Evolutionary conservation across 495 filamentous ascomycete species (phyloP), one percentile per base, ranked within the genome.

Genomic region (Penicillium bialowiezense): DNA sequence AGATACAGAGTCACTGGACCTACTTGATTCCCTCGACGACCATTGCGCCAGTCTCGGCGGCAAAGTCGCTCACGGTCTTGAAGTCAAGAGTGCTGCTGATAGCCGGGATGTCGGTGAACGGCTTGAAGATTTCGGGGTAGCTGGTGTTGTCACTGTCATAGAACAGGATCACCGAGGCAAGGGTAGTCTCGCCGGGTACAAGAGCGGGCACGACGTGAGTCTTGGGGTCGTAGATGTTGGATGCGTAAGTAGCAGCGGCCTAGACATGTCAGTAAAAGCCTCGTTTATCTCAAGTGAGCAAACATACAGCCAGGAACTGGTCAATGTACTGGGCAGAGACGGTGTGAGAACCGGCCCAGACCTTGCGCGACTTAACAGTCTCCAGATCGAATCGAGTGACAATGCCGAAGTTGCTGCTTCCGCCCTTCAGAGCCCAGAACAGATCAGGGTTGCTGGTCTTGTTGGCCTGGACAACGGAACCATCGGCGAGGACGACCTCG

Each of bases 401-500:
- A 7, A 82, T 58, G 10, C 79, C 80, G 40, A 81, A 79, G 64
- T 78, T 81, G 62, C 67, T 75, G 44, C 64, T 67, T 7, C 79
- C 80, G 10, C 78, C 79, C 52, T 74, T 71, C 41, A 84, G 67
- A 17, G 81, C 80, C 68, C 73, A 84, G 65, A 80, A 85, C 4
- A 88, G 74, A 61, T 86, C 82, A 1, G 68, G 38, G 50, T 85
- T 68, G n/a, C 68, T 56, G 3, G 53, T 61, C 36, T 69, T 59
- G 63, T 67, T 84, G 9, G 73, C 83, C 23, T 79, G 59, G 20
- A 79, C 64, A 39, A 86, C 71, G 17, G 69, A 66, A 5, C 79
- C 81, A 55, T 85, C 72, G 15, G 81, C 76, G 7, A 81, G 78
- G 2, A 85, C 81, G 4, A 87, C 76, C 65, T 85, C 78, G 32